phyloP scores from a whole-genome alignment of 176 grass and related monocot species.

The Triticum dicoccoides region DNA sequence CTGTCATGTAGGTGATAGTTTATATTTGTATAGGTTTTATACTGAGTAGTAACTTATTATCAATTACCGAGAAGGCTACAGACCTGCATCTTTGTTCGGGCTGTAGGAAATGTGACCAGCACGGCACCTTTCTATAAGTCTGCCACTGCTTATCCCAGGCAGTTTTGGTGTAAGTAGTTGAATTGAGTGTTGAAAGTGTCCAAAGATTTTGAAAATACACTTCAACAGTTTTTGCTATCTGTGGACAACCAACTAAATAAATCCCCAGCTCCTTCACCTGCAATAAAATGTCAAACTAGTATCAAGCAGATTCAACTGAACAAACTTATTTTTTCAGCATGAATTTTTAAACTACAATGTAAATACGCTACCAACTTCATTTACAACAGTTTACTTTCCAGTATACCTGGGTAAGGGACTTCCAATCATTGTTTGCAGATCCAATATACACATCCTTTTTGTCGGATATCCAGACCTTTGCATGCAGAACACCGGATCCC shows the following conservation, averaged over 20 bases:
- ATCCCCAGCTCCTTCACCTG: slow-evolving; percentile 92
- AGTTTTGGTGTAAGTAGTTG: slow-evolving; percentile 58
- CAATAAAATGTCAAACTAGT: slow-evolving; percentile 16
- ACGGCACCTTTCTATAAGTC: slow-evolving; percentile 83
- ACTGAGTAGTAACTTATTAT: not conserved
- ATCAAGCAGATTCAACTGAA: not conserved
- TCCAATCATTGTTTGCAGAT: slow-evolving; percentile 98
- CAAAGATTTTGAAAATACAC: slow-evolving; percentile 76
- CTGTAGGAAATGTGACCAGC: slow-evolving; percentile 89
- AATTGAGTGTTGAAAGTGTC: slow-evolving; percentile 76
- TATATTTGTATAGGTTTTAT: not conserved
- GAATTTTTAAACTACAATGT: not conserved
- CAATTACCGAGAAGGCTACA: not conserved
- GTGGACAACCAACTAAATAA: slow-evolving; percentile 71
- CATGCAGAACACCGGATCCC: slow-evolving; percentile 83
- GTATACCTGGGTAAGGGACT: slow-evolving; percentile 91
- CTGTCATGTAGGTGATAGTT: not conserved
- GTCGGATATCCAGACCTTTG: slow-evolving; percentile 97
- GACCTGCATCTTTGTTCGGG: slow-evolving; percentile 82
- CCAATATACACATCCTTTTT: slow-evolving; percentile 82
- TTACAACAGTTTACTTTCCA: not conserved
- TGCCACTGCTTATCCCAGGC: slow-evolving; percentile 76
- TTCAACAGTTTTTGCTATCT: slow-evolving; percentile 57
- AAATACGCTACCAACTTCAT: not conserved
- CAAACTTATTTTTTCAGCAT: not conserved